Percentiles rank a stretch among this genome's conserved stretches.
These are phyloP conservation scores for Hymenotorrendiella dingleyae DNA, from an alignment of 2,329 filamentous ascomycete genomes.

Conservation along the genomic window DNA sequence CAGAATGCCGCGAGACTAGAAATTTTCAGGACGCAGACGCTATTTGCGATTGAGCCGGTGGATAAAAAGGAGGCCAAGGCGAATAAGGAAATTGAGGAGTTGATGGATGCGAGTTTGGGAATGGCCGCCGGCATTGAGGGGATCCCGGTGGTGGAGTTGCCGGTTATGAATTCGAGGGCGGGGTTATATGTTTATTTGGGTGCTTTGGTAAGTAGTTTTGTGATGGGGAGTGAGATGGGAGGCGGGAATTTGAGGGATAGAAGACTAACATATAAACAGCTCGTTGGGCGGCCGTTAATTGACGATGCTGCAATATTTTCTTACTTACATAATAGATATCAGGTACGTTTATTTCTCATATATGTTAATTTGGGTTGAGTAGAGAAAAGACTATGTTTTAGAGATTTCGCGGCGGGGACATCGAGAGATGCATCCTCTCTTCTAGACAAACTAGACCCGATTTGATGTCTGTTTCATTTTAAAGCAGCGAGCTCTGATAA, in stretches of 20 bases:
- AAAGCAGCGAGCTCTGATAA: too few relatives aligned
- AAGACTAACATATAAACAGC: too few relatives aligned
- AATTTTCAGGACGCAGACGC: constrained; percentile 50
- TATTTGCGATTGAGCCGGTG: constrained; percentile 48
- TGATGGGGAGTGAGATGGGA: neutral
- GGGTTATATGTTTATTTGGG: constrained; percentile 84
- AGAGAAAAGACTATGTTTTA: too few relatives aligned
- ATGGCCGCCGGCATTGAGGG: constrained; percentile 38
- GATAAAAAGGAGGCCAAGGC: constrained; percentile 46
- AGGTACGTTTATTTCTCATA: constrained; percentile 42
- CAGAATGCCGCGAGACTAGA: constrained; percentile 46
- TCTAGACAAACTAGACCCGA: too few relatives aligned
- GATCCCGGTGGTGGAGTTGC: constrained; percentile 54
- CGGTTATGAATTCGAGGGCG: constrained; percentile 68
- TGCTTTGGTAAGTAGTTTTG: constrained; percentile 55
- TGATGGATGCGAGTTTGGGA: constrained; percentile 51
- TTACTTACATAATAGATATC: constrained; percentile 80
- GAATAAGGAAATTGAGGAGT: constrained; percentile 49
- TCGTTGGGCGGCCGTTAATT: constrained; percentile 74
- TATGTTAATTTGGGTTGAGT: neutral
- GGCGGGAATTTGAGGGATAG: constrained; percentile 27
- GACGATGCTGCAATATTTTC: constrained; percentile 75
- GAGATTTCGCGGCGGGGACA: too few relatives aligned
- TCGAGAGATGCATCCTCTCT: too few relatives aligned
- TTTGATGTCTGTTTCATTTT: too few relatives aligned